phyloP scores from a whole-genome alignment of 331 rosid species.

The Prunus yedoensis region DNA sequence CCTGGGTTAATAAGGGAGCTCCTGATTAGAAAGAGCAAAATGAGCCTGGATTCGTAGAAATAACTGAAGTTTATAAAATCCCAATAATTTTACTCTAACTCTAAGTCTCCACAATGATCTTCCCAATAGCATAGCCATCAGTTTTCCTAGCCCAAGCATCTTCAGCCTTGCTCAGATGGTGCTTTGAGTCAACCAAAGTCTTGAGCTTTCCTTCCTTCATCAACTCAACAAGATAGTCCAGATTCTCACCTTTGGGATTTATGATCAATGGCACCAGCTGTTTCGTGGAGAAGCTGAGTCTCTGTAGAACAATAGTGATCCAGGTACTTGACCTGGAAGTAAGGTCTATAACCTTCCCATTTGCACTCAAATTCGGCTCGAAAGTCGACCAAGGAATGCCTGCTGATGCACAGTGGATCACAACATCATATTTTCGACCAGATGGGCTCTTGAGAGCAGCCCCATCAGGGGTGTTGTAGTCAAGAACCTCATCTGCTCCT shows the following conservation, averaged over 20 bases:
- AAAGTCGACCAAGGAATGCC: conserved; percentile 71
- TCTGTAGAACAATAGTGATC: conserved; percentile 3
- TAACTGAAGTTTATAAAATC: too few species aligned
- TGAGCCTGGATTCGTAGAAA: too few species aligned
- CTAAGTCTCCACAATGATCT: conserved; percentile 61
- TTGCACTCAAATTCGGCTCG: conserved; percentile 52
- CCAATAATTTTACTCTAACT: background rate
- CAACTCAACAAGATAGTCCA: conserved; percentile 42
- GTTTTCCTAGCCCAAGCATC: conserved; percentile 79
- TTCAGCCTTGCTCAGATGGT: conserved; percentile 63
- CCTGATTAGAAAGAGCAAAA: too few species aligned
- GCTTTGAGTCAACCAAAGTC: conserved; percentile 60
- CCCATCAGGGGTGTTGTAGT: conserved; percentile 67
- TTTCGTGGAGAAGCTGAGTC: conserved; percentile 36
- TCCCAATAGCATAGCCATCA: conserved; percentile 85
- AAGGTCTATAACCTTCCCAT: conserved; percentile 53
- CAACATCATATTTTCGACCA: conserved; percentile 65
- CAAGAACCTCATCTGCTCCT: conserved; percentile 39
- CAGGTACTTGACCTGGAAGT: conserved; percentile 16
- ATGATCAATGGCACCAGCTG: conserved; percentile 17
- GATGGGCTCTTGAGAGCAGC: conserved; percentile 73
- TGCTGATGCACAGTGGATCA: conserved; percentile 50
- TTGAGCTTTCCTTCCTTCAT: conserved; percentile 66
- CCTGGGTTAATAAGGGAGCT: too few species aligned
- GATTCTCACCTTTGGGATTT: conserved; percentile 10